These are phyloP conservation scores for Xanthoceras sorbifolium DNA, from an alignment of 345 rosid genomes.

Conservation along the genomic window DNA sequence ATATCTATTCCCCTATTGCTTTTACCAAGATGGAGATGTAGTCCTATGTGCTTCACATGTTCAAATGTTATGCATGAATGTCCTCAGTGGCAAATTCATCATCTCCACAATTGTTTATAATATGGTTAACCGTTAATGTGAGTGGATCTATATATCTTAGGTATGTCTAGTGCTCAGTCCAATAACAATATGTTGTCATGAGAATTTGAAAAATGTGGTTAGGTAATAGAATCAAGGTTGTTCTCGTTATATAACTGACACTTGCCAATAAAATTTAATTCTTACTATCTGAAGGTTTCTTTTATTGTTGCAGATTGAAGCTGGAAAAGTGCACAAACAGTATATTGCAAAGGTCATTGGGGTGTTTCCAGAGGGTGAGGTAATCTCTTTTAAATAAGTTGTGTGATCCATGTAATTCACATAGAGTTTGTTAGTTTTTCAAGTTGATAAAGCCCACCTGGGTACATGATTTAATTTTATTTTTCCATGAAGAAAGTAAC, in stretches of 20 bases:
- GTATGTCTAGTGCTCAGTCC: not conserved
- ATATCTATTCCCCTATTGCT: not conserved
- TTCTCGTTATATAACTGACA: not conserved
- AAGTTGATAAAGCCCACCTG: not conserved
- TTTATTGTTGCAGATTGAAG: constrained; percentile 62
- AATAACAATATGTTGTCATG: not conserved
- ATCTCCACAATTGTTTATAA: not conserved
- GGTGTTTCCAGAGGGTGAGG: constrained; percentile 80
- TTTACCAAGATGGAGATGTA: not conserved
- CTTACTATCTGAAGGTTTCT: not conserved
- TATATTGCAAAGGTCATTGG: constrained; percentile 82
- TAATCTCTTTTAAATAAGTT: constrained; percentile 27
- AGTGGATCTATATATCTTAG: not conserved
- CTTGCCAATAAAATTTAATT: not conserved
- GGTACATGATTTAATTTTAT: not conserved
- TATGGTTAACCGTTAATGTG: not conserved
- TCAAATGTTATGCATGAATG: not conserved
- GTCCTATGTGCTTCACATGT: not conserved
- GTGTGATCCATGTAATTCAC: constrained; percentile 1
- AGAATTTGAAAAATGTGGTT: not conserved
- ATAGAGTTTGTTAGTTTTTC: not conserved
- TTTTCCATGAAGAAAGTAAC: not conserved
- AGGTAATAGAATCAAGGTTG: not conserved
- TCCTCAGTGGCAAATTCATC: not conserved
- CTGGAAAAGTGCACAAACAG: constrained; percentile 67